A percentile compares a stretch with the other conserved stretches of the same genome.
Conservation (phyloP, 805 yeast genomes). For the Priceomyces castillae region DNA sequence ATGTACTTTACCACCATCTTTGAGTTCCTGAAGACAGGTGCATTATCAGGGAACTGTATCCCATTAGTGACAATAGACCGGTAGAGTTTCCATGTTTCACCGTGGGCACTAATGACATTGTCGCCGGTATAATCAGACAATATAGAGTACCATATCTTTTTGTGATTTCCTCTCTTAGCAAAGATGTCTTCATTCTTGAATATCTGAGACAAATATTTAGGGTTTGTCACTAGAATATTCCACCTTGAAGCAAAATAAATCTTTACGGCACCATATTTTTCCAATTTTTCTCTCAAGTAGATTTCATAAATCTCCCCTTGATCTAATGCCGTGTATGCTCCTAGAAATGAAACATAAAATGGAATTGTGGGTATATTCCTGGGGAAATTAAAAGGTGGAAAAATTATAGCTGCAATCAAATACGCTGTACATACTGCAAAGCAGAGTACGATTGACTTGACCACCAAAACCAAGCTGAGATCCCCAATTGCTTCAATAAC, state of each 20-base stretch:
- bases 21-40: conserved; percentile 39
- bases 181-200: conserved; percentile 49
- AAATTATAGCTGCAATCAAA: conserved; percentile 12
- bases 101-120: conserved; percentile 59
- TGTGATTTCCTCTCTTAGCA: conserved; percentile 60
- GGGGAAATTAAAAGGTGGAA: conserved; percentile 54
- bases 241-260: conserved; percentile 60
- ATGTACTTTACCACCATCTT: conserved; percentile 28
- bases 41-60: conserved; percentile 47
- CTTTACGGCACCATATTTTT: conserved; percentile 56
- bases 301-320: conserved; percentile 45
- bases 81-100: conserved; percentile 48
- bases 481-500: too few relatives aligned
- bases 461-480: not conserved
- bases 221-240: conserved; percentile 54
- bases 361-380: conserved; percentile 59
- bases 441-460: not conserved
- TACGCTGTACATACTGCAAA: not conserved
- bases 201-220: conserved; percentile 44
- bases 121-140: conserved; percentile 58
- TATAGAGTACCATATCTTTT: conserved; percentile 55
- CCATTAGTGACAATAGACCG: conserved; percentile 45
- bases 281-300: conserved; percentile 44
- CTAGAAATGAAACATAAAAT: conserved; percentile 53
- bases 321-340: conserved; percentile 43